A percentile compares a stretch with the other conserved stretches of the same genome.
phyloP scores from a whole-genome alignment of 176 grass and related monocot genomes.

The Aegilops longissima region DNA sequence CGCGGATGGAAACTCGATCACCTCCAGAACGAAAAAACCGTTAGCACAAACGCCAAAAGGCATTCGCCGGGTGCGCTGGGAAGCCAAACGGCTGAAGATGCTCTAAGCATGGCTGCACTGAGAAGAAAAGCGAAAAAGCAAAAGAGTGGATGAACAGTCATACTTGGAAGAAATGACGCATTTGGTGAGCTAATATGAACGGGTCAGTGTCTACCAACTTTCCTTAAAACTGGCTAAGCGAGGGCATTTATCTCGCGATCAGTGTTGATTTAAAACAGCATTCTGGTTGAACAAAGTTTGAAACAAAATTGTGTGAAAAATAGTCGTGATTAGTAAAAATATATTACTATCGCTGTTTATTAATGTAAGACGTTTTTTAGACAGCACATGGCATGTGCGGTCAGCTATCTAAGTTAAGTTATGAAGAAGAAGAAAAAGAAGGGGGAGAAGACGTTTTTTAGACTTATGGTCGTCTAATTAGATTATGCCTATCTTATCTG shows the following conservation, averaged over 20 bases:
- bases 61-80: too few relatives aligned
- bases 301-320: background rate
- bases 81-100: too few relatives aligned
- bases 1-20: too few relatives aligned
- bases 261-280: background rate
- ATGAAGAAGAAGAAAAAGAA: too few relatives aligned
- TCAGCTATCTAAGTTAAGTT: too few relatives aligned
- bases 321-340: background rate
- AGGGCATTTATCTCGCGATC: background rate
- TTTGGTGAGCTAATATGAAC: background rate
- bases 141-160: background rate
- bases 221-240: background rate
- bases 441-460: too few relatives aligned
- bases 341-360: too few relatives aligned
- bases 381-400: too few relatives aligned
- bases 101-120: background rate
- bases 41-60: too few relatives aligned
- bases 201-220: background rate
- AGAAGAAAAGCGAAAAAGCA: background rate
- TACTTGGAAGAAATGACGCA: conserved; percentile 7
- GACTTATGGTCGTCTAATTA: background rate
- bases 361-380: too few relatives aligned
- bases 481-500: background rate
- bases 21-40: too few relatives aligned
- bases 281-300: background rate